These are phyloP conservation scores for Amborella trichopoda DNA, from an alignment of 164 flowering plant species.

Conservation along the genomic window DNA sequence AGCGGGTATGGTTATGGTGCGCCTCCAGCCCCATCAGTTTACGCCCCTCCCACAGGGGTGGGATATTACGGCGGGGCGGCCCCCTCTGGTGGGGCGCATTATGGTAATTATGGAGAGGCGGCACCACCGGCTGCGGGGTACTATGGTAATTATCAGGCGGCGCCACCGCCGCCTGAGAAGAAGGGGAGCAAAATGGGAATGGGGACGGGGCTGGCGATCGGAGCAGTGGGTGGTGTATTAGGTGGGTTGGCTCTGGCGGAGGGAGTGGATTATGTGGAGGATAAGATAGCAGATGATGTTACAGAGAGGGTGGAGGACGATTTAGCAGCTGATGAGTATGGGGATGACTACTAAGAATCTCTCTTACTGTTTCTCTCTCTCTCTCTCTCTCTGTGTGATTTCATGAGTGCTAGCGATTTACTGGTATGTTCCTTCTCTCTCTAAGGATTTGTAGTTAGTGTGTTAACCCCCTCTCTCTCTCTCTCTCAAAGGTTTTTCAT, in stretches of 20 bases:
- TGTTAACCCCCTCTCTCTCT: no score
- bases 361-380: no score
- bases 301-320: constrained; percentile 60
- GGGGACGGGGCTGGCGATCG: constrained; percentile 89
- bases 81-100: no score
- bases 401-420: no score
- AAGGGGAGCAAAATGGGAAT: constrained; percentile 34
- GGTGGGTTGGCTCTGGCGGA: constrained; percentile 73
- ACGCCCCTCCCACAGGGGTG: not conserved
- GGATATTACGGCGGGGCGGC: not conserved
- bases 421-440: no score
- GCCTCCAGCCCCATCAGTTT: not conserved
- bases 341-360: not conserved
- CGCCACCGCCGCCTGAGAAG: constrained; percentile 18
- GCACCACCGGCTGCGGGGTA: not conserved
- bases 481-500: no score
- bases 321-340: constrained; percentile 15
- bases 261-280: constrained; percentile 55
- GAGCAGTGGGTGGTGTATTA: constrained; percentile 65
- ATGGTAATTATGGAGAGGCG: no score
- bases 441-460: no score
- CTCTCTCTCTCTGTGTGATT: no score
- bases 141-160: constrained; percentile 1
- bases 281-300: constrained; percentile 48
- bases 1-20: not conserved